Percentiles rank a stretch among this genome's conserved stretches.
phyloP scores from a whole-genome alignment of 2,329 filamentous ascomycete genomes.

The Mycocentrospora acerina region DNA sequence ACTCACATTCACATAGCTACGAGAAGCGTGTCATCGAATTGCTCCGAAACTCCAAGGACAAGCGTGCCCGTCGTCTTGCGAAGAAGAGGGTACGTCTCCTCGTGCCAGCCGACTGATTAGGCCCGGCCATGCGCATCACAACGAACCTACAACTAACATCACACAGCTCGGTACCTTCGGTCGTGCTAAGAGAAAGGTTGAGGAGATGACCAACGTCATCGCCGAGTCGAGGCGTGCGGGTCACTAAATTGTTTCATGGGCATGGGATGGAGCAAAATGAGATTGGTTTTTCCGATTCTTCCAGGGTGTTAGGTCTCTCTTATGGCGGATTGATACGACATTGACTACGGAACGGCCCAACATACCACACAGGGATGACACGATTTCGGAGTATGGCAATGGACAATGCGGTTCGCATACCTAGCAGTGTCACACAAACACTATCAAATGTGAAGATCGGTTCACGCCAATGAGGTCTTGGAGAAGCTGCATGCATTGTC shows the following conservation, averaged over 20 bases:
- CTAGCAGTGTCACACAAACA: slow-evolving; percentile 39
- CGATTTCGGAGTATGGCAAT: slow-evolving; percentile 39
- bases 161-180: slow-evolving; percentile 91
- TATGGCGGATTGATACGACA: slow-evolving; percentile 29
- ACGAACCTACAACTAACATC: slow-evolving; percentile 28
- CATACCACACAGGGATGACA: slow-evolving; percentile 33
- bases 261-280: slow-evolving; percentile 27
- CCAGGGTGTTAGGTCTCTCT: slow-evolving; percentile 40
- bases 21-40: slow-evolving; percentile 99
- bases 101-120: slow-evolving; percentile 3
- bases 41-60: slow-evolving; percentile 98
- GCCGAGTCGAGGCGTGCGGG: slow-evolving; percentile 84
- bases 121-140: background rate
- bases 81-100: slow-evolving; percentile 86
- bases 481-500: slow-evolving; percentile 6
- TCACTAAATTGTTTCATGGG: slow-evolving; percentile 55
- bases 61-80: slow-evolving; percentile 97
- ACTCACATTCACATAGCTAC: too few relatives aligned
- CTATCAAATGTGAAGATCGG: slow-evolving; percentile 40
- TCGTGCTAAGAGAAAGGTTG: slow-evolving; percentile 99
- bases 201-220: slow-evolving; percentile 97
- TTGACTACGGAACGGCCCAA: slow-evolving; percentile 29
- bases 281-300: slow-evolving; percentile 38
- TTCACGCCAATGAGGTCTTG: slow-evolving; percentile 32
- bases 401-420: slow-evolving; percentile 31